These are phyloP conservation scores for Corrigiola litoralis DNA, from an alignment of 179 eudicot genomes.

Conservation along the genomic window DNA sequence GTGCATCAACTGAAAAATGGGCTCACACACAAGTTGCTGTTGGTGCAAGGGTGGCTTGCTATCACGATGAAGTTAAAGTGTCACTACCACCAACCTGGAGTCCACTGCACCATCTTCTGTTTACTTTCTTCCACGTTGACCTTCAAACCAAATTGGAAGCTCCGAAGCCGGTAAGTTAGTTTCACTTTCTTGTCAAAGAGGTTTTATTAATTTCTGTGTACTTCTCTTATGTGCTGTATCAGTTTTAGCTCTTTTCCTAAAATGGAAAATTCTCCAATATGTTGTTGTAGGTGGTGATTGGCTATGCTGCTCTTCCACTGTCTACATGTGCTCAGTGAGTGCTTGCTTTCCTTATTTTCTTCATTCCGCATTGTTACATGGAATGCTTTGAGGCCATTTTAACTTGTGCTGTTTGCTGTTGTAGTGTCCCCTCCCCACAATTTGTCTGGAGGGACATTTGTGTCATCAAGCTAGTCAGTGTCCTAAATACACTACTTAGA, in stretches of 20 bases:
- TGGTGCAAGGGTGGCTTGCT: slow-evolving; percentile 90
- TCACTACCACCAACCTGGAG: slow-evolving; percentile 93
- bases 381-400: not conserved
- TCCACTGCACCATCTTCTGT: slow-evolving; percentile 84
- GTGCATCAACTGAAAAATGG: slow-evolving; percentile 65
- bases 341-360: not conserved
- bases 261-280: slow-evolving; percentile 3
- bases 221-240: not conserved
- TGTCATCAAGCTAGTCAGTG: too few species aligned
- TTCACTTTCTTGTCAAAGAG: slow-evolving; percentile 2
- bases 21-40: slow-evolving; percentile 91
- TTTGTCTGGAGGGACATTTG: too few species aligned
- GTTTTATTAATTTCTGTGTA: not conserved
- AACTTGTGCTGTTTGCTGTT: too few species aligned
- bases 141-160: slow-evolving; percentile 98
- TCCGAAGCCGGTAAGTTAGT: slow-evolving; percentile 77
- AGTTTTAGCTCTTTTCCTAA: slow-evolving; percentile 3
- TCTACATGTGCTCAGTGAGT: slow-evolving; percentile 92
- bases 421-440: too few species aligned
- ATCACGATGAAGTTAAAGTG: slow-evolving; percentile 96
- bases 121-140: slow-evolving; percentile 94
- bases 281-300: slow-evolving; percentile 78
- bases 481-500: too few species aligned
- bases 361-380: not conserved
- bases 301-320: slow-evolving; percentile 86